phyloP scores from a whole-genome alignment of 768 basidiomycete species.

The Suillus subalutaceus region DNA sequence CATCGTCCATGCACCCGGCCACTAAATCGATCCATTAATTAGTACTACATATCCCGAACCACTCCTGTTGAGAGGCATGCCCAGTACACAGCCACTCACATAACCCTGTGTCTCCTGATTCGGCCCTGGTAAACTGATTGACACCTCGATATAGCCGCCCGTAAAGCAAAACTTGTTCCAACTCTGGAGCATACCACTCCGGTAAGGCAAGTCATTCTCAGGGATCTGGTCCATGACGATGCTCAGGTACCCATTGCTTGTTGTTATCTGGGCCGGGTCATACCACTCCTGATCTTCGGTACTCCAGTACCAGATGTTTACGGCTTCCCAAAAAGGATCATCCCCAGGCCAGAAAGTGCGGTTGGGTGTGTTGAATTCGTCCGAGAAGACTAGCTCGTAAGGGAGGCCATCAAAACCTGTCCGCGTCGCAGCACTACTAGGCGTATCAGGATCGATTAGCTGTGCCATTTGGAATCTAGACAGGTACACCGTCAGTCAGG shows the following conservation, averaged over 20 bases:
- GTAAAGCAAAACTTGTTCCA: conserved; percentile 94
- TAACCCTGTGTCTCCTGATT: conserved; percentile 51
- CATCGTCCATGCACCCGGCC: conserved; percentile 90
- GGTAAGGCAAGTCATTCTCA: conserved; percentile 62
- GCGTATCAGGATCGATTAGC: conserved; percentile 75
- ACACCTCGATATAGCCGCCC: conserved; percentile 72
- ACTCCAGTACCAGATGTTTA: conserved; percentile 71
- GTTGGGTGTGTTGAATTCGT: conserved; percentile 63
- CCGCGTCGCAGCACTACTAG: conserved; percentile 54
- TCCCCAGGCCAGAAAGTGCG: conserved; percentile 60
- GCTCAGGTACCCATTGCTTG: conserved; percentile 63
- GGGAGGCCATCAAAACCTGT: conserved; percentile 73
- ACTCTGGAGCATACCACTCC: conserved; percentile 80
- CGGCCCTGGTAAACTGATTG: conserved; percentile 60
- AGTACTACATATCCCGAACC: background rate
- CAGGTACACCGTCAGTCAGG: background rate
- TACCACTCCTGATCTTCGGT: conserved; percentile 81
- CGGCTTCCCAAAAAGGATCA: conserved; percentile 74
- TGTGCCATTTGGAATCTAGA: conserved; percentile 48
- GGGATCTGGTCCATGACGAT: conserved; percentile 64
- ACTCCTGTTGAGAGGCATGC: background rate
- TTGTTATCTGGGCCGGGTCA: conserved; percentile 66
- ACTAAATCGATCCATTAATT: conserved; percentile 39
- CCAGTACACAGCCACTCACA: conserved; percentile 33
- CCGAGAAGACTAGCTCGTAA: conserved; percentile 70